These are phyloP conservation scores for Trichoderma harzianum DNA, from an alignment of 2,329 filamentous ascomycete genomes.

Conservation along the genomic window DNA sequence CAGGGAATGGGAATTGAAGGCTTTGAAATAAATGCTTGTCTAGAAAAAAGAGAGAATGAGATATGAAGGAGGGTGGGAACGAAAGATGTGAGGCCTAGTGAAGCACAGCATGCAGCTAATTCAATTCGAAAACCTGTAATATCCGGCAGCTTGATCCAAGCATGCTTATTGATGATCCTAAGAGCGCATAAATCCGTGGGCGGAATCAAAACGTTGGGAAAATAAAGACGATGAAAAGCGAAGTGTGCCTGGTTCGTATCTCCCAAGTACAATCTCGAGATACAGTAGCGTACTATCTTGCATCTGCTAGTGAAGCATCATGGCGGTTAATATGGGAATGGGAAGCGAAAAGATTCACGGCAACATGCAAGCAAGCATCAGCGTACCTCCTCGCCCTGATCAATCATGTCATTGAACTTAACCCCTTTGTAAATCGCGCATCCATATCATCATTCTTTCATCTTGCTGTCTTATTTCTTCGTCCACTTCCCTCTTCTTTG, in stretches of 20 bases:
- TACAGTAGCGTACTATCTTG: background rate
- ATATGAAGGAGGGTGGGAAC: no score
- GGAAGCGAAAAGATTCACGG: background rate
- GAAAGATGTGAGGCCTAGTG: background rate
- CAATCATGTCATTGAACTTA: background rate
- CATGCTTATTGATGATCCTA: background rate
- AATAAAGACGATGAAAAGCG: background rate
- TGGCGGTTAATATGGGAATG: background rate
- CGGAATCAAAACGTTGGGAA: background rate
- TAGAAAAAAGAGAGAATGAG: no score
- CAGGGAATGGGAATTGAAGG: background rate
- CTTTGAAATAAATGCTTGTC: background rate
- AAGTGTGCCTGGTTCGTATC: background rate
- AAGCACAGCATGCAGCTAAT: background rate
- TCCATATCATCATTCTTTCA: background rate
- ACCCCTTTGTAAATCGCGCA: background rate
- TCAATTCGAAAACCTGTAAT: background rate
- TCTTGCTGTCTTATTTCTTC: background rate
- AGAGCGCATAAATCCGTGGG: background rate
- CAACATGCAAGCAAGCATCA: background rate
- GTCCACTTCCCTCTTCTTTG: background rate
- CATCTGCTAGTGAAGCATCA: constrained; percentile 8
- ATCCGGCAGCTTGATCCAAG: background rate
- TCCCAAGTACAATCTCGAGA: background rate
- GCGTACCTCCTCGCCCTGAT: background rate